phyloP scores from a whole-genome alignment of 768 basidiomycete species.

The Rhodotorula sphaerocarpa region DNA sequence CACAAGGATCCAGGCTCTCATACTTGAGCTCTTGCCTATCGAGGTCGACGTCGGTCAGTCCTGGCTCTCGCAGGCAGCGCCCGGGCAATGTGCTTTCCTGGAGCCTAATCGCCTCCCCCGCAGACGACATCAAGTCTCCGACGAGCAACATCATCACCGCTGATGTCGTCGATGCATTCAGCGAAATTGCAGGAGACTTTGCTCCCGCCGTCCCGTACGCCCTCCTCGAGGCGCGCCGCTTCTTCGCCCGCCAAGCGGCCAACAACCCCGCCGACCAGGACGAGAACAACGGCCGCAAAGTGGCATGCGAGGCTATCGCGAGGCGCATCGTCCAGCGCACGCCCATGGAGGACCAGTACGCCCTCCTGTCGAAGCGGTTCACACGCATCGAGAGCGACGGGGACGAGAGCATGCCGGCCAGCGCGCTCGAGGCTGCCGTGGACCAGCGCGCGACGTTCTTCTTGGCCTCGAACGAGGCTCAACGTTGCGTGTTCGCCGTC shows the following conservation, averaged over 20 bases:
- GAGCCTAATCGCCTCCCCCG: too few species aligned
- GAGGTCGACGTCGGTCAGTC: conserved; percentile 32
- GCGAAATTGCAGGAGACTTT: conserved; percentile 35
- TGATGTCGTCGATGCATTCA: conserved; percentile 34
- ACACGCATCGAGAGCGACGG: conserved; percentile 36
- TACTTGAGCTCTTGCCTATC: conserved; percentile 37
- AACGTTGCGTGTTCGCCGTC: conserved; percentile 37
- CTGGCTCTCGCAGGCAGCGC: too few species aligned
- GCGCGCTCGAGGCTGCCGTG: conserved; percentile 37
- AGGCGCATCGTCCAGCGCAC: conserved; percentile 23
- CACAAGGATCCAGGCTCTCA: conserved; percentile 30
- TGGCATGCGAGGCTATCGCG: conserved; percentile 33
- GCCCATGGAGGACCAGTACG: conserved; percentile 28
- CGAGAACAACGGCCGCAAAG: conserved; percentile 36
- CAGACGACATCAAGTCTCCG: conserved; percentile 28
- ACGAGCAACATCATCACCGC: conserved; percentile 34
- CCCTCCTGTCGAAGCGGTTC: conserved; percentile 28
- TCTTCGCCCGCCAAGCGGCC: conserved; percentile 23
- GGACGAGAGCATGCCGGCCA: conserved; percentile 32
- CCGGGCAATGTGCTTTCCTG: too few species aligned
- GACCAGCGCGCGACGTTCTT: conserved; percentile 39
- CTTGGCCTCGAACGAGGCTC: conserved; percentile 36
- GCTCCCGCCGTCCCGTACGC: conserved; percentile 36
- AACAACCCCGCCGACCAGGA: conserved; percentile 38
- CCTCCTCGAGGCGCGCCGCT: conserved; percentile 33